phyloP scores from a whole-genome alignment of 2,329 filamentous ascomycete genomes.

The Arthroderma sp. region DNA sequence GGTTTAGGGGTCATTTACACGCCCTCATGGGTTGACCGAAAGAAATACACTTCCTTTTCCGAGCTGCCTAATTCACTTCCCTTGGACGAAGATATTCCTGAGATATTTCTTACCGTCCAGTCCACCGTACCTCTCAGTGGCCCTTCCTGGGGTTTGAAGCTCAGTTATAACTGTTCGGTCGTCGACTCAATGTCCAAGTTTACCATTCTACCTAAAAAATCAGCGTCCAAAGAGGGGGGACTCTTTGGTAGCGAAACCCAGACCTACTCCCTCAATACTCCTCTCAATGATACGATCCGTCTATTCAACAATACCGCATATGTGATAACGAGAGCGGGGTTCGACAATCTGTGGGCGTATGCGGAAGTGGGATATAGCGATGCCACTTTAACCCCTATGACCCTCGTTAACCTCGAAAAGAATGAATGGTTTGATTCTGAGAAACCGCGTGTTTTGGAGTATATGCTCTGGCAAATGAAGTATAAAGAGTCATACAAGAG shows the following conservation, averaged over 20 bases:
- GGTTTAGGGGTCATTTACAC: conserved; percentile 7
- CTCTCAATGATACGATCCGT: too few relatives aligned
- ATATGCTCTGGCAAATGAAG: neutral
- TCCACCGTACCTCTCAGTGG: conserved; percentile 3
- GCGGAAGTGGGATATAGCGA: neutral
- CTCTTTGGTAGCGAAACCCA: too few relatives aligned
- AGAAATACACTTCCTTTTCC: neutral
- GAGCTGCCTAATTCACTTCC: conserved; percentile 5
- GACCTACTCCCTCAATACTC: too few relatives aligned
- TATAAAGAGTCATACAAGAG: neutral
- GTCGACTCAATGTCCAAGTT: conserved; percentile 7
- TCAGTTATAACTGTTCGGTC: conserved; percentile 7
- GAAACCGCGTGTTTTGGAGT: neutral
- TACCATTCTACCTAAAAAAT: conserved; percentile 5
- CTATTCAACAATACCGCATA: too few relatives aligned
- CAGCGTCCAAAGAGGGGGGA: neutral
- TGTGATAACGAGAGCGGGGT: neutral
- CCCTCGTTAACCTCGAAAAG: too few relatives aligned
- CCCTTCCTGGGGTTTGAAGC: conserved; percentile 7
- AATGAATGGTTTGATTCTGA: neutral
- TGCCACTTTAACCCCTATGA: neutral
- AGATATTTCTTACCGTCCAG: conserved; percentile 8
- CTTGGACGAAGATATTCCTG: neutral
- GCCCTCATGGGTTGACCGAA: conserved; percentile 6
- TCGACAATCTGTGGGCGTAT: neutral